A percentile compares a stretch with the other conserved stretches of the same genome.
Evolutionary conservation across 1,139 yeast species (phyloP).

Genomic region (Hemisphaericaspora xylanilytica): DNA sequence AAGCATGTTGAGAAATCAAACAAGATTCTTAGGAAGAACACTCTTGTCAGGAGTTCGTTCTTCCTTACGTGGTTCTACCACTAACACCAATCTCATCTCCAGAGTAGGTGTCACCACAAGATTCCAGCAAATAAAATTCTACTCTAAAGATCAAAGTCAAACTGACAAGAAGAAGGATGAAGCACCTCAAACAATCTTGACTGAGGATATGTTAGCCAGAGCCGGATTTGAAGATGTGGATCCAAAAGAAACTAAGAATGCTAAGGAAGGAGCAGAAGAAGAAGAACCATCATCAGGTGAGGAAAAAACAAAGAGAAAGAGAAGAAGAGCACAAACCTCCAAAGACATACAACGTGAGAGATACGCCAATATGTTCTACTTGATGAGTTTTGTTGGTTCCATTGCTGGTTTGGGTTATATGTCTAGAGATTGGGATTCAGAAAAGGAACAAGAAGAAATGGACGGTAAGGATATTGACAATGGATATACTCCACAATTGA

Average conservation of each 20-base stretch:
- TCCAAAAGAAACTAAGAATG: constrained; percentile 15
- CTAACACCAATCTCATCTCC: background rate
- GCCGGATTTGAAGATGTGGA: constrained; percentile 69
- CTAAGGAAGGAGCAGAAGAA: constrained; percentile 10
- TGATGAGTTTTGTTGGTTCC: constrained; percentile 57
- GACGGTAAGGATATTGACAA: constrained; percentile 54
- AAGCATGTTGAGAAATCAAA: constrained; percentile 10
- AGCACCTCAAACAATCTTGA: constrained; percentile 58
- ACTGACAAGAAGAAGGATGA: constrained; percentile 24
- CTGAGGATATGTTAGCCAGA: constrained; percentile 76
- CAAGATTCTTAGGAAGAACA: constrained; percentile 8
- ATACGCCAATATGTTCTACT: constrained; percentile 67
- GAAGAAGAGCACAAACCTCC: constrained; percentile 61
- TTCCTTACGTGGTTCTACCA: background rate
- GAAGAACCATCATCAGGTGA: constrained; percentile 12
- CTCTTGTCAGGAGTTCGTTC: constrained; percentile 5
- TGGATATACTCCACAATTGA: constrained; percentile 67
- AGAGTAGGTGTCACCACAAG: background rate
- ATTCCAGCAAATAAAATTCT: constrained; percentile 13
- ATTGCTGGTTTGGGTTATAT: constrained; percentile 70
- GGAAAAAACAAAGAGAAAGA: constrained; percentile 33
- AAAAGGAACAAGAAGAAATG: constrained; percentile 57
- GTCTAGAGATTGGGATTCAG: constrained; percentile 85
- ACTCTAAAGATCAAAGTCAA: constrained; percentile 20
- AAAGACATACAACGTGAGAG: constrained; percentile 56